phyloP scores from a whole-genome alignment of 228 moss, liverwort and hornwort species.

The Sphagnum fallax region DNA sequence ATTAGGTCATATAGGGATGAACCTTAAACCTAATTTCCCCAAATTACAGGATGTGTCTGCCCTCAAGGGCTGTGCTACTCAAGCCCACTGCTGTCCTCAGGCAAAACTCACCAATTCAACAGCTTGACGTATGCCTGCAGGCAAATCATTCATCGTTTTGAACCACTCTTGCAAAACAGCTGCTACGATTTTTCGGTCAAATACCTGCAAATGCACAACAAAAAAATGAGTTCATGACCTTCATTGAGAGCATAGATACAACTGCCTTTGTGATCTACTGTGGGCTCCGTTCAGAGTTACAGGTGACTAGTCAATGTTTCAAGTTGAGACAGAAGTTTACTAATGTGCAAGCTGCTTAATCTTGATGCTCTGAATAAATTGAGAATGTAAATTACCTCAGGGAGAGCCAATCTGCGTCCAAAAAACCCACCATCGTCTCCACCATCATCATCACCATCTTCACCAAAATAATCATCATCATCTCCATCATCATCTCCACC shows the following conservation, averaged over 20 bases:
- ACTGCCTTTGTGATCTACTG: too few relatives aligned
- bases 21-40: not conserved
- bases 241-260: too few relatives aligned
- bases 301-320: too few relatives aligned
- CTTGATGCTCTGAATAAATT: too few relatives aligned
- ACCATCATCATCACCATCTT: slow-evolving; percentile 92
- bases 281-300: too few relatives aligned
- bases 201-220: slow-evolving; percentile 34
- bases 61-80: not conserved
- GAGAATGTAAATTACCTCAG: slow-evolving; percentile 50
- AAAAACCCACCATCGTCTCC: slow-evolving; percentile 90
- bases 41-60: not conserved
- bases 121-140: slow-evolving; percentile 91
- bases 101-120: slow-evolving; percentile 72
- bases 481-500: slow-evolving; percentile 98
- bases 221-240: too few relatives aligned
- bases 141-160: slow-evolving; percentile 69
- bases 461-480: slow-evolving; percentile 97
- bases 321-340: too few relatives aligned
- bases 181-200: slow-evolving; percentile 81
- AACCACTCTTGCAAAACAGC: slow-evolving; percentile 95
- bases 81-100: not conserved
- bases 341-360: too few relatives aligned
- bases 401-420: slow-evolving; percentile 77
- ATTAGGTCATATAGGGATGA: not conserved